phyloP scores from a whole-genome alignment of 148 eudicot species.

The Diospyros kaki region DNA sequence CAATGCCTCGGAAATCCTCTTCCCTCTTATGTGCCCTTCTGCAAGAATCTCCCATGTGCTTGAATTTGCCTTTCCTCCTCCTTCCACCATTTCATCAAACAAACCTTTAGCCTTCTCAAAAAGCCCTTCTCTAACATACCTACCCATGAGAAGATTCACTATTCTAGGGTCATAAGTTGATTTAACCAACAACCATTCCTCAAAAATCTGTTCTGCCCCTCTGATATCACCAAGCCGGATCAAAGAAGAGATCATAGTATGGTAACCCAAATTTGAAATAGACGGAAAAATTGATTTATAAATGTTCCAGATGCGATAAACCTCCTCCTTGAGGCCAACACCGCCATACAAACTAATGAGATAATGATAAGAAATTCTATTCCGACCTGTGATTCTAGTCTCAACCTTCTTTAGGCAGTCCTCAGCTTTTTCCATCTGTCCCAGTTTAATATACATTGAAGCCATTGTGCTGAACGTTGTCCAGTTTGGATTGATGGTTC shows the following conservation, averaged over 20 bases:
- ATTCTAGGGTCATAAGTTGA: constrained; percentile 56
- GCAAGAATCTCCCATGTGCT: constrained; percentile 71
- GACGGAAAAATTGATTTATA: constrained; percentile 49
- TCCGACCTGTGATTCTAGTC: constrained; percentile 43
- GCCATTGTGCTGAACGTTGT: constrained; percentile 79
- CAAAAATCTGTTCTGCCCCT: constrained; percentile 66
- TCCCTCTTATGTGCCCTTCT: constrained; percentile 45
- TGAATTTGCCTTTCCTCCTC: constrained; percentile 60
- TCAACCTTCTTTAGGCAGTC: constrained; percentile 58
- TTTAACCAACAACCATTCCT: constrained; percentile 65
- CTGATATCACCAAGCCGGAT: constrained; percentile 61
- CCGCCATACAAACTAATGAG: constrained; percentile 67
- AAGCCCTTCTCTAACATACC: constrained; percentile 50
- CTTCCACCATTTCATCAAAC: constrained; percentile 49
- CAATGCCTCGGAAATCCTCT: constrained; percentile 53
- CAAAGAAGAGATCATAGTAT: constrained; percentile 63
- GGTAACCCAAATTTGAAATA: constrained; percentile 65
- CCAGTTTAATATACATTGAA: constrained; percentile 55
- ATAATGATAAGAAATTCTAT: constrained; percentile 64
- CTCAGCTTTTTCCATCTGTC: constrained; percentile 51
- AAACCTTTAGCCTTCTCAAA: constrained; percentile 57
- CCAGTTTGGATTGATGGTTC: constrained; percentile 55
- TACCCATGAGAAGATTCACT: constrained; percentile 60
- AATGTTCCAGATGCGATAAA: constrained; percentile 64
- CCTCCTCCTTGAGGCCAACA: constrained; percentile 65